These are phyloP conservation scores for Abortiporus biennis DNA, from an alignment of 1,284 basidiomycete genomes.

Conservation along the genomic window DNA sequence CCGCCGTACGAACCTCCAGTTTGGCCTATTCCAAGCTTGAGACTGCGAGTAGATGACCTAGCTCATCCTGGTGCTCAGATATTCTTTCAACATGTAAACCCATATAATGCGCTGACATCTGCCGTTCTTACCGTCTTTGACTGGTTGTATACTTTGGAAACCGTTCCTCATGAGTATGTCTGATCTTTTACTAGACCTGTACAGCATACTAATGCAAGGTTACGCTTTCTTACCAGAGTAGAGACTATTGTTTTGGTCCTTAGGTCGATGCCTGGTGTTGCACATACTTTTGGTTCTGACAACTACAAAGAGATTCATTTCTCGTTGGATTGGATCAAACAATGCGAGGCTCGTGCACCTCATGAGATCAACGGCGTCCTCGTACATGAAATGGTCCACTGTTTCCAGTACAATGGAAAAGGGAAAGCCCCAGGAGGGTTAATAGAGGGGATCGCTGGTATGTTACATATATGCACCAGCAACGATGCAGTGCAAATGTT, in stretches of 20 bases:
- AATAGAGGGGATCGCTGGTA: conserved; percentile 71
- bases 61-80: conserved; percentile 48
- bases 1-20: no score
- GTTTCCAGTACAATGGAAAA: conserved; percentile 60
- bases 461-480: conserved; percentile 10
- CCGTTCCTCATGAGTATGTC: conserved; percentile 50
- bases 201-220: not conserved
- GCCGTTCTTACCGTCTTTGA: conserved; percentile 50
- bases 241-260: conserved; percentile 48
- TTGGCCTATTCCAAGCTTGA: conserved; percentile 53
- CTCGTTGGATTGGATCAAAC: conserved; percentile 54
- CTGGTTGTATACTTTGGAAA: conserved; percentile 55
- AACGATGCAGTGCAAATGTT: no score
- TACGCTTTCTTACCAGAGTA: conserved; percentile 32
- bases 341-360: conserved; percentile 35
- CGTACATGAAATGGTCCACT: conserved; percentile 65
- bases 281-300: conserved; percentile 50
- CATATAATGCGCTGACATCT: conserved; percentile 37
- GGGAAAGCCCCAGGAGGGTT: conserved; percentile 53
- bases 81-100: conserved; percentile 49
- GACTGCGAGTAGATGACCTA: conserved; percentile 52
- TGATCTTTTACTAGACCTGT: not conserved
- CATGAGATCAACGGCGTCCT: conserved; percentile 65
- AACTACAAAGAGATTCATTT: conserved; percentile 67
- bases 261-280: conserved; percentile 60